These are phyloP conservation scores for Exidia glandulosa DNA, from an alignment of 768 basidiomycete genomes.

Conservation along the genomic window DNA sequence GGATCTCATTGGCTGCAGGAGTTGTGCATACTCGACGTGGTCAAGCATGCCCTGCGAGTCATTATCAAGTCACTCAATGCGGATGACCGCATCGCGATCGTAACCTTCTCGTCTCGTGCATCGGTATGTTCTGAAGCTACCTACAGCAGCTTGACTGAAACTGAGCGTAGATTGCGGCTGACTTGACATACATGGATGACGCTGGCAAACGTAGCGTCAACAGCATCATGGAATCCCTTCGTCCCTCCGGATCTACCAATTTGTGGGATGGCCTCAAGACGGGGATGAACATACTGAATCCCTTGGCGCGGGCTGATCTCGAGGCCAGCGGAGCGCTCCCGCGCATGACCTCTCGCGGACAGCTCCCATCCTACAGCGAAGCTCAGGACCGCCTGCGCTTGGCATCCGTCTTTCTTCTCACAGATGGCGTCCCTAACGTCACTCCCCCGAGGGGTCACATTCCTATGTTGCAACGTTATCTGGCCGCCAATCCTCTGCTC, in stretches of 20 bases:
- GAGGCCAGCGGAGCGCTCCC: not conserved
- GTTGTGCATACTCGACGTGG: constrained; percentile 4
- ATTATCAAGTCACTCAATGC: constrained; percentile 5
- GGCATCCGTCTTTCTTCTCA: constrained; percentile 8
- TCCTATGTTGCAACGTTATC: constrained; percentile 8
- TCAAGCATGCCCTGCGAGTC: constrained; percentile 7
- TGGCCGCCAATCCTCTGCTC: constrained; percentile 6
- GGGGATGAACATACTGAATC: constrained; percentile 8
- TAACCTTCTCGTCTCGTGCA: constrained; percentile 5
- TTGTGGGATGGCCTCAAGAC: constrained; percentile 10
- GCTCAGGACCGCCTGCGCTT: constrained; percentile 1
- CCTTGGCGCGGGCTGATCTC: not conserved
- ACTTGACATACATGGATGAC: constrained; percentile 5
- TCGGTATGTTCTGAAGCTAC: not conserved
- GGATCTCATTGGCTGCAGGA: not conserved
- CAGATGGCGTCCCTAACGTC: constrained; percentile 9
- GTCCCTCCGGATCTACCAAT: constrained; percentile 5
- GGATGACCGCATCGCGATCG: constrained; percentile 8
- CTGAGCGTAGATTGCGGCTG: not conserved
- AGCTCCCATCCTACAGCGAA: not conserved
- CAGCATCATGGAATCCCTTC: constrained; percentile 2
- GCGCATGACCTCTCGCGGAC: not conserved
- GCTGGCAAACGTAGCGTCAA: constrained; percentile 3
- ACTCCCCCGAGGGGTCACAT: constrained; percentile 9
- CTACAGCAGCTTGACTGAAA: not conserved